These are phyloP conservation scores for Paracorniculantispora psalliotae DNA, from an alignment of 2,329 filamentous ascomycete genomes.

Conservation along the genomic window DNA sequence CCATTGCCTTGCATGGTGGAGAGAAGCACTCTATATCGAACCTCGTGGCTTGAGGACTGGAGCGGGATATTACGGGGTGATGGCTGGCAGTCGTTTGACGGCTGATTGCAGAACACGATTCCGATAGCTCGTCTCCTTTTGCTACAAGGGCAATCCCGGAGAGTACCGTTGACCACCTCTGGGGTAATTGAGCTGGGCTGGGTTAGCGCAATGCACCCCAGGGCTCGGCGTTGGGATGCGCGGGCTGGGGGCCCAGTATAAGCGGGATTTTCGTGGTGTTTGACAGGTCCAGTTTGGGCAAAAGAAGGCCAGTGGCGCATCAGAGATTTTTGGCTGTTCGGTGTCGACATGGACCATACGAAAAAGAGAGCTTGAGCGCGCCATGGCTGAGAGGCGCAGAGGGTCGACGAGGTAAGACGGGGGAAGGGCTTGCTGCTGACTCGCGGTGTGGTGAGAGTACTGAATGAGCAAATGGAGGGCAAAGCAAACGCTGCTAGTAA, in stretches of 20 bases:
- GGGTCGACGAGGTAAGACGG: neutral
- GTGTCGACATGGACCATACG: no score
- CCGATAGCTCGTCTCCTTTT: neutral
- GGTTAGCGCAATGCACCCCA: constrained; percentile 1
- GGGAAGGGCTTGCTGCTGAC: neutral
- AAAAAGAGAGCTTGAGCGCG: no score
- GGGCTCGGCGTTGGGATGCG: constrained; percentile 3
- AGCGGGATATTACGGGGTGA: neutral
- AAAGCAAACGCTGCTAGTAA: no score
- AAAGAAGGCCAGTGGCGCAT: neutral
- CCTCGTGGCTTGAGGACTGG: neutral
- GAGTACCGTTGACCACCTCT: neutral
- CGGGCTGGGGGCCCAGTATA: neutral
- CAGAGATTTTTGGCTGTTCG: neutral
- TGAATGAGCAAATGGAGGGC: no score
- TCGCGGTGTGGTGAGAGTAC: no score
- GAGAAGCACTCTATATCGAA: neutral
- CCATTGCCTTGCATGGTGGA: neutral
- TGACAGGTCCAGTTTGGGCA: neutral
- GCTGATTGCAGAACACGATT: neutral
- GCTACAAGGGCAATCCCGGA: neutral
- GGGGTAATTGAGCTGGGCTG: neutral
- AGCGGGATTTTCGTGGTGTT: neutral
- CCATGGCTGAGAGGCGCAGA: neutral
- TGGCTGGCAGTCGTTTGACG: neutral